Evolutionary conservation across 345 rosid species (phyloP), one percentile per base, ranked within the genome.

Genomic region (Toxicodendron radicans): DNA sequence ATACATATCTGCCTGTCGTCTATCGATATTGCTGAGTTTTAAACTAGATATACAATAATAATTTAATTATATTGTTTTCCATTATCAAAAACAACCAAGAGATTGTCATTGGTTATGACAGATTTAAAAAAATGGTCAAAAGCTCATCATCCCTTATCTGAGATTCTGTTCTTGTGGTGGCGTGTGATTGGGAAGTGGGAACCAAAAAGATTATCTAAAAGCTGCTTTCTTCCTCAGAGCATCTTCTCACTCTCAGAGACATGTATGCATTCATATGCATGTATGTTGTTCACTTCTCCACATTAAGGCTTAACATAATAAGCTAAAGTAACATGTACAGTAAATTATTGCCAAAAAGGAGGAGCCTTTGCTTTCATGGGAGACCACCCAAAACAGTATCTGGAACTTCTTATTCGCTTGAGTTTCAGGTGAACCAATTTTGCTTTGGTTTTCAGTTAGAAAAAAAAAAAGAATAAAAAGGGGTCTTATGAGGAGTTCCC

Each of bases 101-200:
- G 63, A 62, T 45, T 65, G 74, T 61, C 78, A 83, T 71, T 80
- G 78, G 85, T 51, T 66, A 57, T 12, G 75, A 27, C 60, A 72
- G 4, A 69, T 46, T 17, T 23, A 70, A 64, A 6, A 13, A 51
- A 71, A 52, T n/a, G 80, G 83, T 81, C 84, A 85, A 83, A 80
- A 80, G 81, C 69, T 81, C 76, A 83, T 83, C 87, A 80, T 79
- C 81, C 41, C 88, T 76, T 70, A 79, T 82, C 87, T 79, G 78
- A 87, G 91, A 87, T 85, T 83, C 89, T 87, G 87, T 70, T 80
- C 89, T 56, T 82, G 86, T 85, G 86, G 91, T 82, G 88, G 88
- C 64, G 66, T 79, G 79, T 82, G 88, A 80, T 78, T 84, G 87
- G 87, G 78, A 83, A 80, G 76, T 84, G 87, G 87, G 81, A 83